Base-by-base conservation (phyloP, 2,329 filamentous ascomycete species). In the Capronia americana region DNA sequence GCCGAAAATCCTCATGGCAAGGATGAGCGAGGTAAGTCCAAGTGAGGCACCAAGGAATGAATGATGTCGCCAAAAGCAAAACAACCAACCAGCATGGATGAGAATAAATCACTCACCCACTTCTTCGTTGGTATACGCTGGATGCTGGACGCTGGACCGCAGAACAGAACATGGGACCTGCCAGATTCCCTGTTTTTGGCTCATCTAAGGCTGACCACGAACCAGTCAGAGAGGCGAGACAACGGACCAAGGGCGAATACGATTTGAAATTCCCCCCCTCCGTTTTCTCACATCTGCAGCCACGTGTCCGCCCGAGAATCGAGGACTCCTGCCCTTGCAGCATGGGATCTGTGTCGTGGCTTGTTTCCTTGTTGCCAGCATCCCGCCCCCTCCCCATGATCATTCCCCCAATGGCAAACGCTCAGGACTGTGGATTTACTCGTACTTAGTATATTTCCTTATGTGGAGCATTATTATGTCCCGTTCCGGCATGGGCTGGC, bases 281-380 rank as follows among this genome's bases (percentile, higher is more conserved):
- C 17, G 17, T 6, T 44, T 44, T 44, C 38, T 44, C 48, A 26
- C 20, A 26, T 20, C 53, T 20, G 53, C 53, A 32, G 65, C 65
- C 65, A 67, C 65, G 65, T 67, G 65, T 64, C 54, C 61, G 51
- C 23, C 44, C 64, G 64, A 34, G 64, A 64, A 64, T 64, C 56
- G 62, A 55, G 46, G 41, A 60, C 23, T 17, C 23, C 4, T 41
- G 57, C 63, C 63, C 63, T 61, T 65, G 64, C 64, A 66, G 59
- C 24, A 55, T 12, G 44, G 44, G 54, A 57, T 66, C 58, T 50
- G 38, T 46, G 38, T 56, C 44, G 58, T 53, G 48, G 58, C 58
- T 54, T 48, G 53, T 4, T 11, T 38, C 6, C n/a, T 20, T 4
- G 23, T 28, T 57, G 44, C 20, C 26, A 41, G 17, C 4, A 50